phyloP scores from a whole-genome alignment of 2,329 filamentous ascomycete genomes.

The Purpureocillium lavendulum region DNA sequence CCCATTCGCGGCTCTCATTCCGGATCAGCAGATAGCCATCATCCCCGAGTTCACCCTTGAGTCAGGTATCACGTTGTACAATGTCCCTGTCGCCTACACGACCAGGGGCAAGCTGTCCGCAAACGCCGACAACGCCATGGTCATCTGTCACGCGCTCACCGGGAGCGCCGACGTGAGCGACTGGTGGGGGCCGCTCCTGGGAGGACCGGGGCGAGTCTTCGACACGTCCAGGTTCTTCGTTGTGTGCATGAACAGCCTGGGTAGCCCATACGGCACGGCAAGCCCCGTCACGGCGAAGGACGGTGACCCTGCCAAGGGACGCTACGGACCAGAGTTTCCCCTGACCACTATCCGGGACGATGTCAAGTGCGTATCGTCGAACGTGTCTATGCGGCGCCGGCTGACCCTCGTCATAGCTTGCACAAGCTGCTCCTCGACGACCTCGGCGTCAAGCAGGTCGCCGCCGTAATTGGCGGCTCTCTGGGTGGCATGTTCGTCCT shows the following conservation, averaged over 20 bases:
- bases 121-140: slow-evolving; percentile 58
- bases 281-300: slow-evolving; percentile 85
- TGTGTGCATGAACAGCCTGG: slow-evolving; percentile 77
- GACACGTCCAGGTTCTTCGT: slow-evolving; percentile 79
- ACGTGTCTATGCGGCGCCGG: background rate
- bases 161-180: slow-evolving; percentile 78
- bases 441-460: slow-evolving; percentile 68
- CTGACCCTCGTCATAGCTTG: slow-evolving; percentile 43
- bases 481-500: slow-evolving; percentile 88
- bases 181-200: slow-evolving; percentile 81
- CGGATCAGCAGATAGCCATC: slow-evolving; percentile 78
- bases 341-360: slow-evolving; percentile 93
- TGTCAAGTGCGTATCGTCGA: slow-evolving; percentile 59
- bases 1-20: slow-evolving; percentile 77
- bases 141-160: slow-evolving; percentile 77
- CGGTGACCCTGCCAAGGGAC: slow-evolving; percentile 62
- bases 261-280: slow-evolving; percentile 80
- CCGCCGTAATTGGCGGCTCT: slow-evolving; percentile 73
- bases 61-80: slow-evolving; percentile 74
- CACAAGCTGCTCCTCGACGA: slow-evolving; percentile 77
- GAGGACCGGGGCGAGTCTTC: slow-evolving; percentile 69
- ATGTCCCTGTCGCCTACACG: slow-evolving; percentile 65
- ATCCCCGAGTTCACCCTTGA: slow-evolving; percentile 89
- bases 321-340: slow-evolving; percentile 93
- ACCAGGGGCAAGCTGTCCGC: slow-evolving; percentile 53